phyloP scores from a whole-genome alignment of 2,329 filamentous ascomycete genomes.

The Coleophoma crateriformis region DNA sequence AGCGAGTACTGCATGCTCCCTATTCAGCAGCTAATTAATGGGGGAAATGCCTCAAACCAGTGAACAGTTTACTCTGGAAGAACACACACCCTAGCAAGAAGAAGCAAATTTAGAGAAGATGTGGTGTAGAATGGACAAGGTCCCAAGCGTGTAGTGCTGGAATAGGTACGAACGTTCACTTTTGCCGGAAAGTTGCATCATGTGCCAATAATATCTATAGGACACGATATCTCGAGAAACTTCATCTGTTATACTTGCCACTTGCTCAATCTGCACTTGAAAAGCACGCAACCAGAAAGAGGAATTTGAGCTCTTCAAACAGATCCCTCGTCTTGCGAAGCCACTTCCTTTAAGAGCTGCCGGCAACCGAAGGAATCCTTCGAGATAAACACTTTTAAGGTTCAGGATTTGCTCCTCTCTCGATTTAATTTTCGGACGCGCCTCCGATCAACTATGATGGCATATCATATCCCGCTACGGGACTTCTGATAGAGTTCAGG shows the following conservation, averaged over 20 bases:
- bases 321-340: constrained; percentile 9
- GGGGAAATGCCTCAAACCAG: background rate
- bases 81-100: background rate
- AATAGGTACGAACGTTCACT: constrained; percentile 6
- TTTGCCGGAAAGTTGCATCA: constrained; percentile 4
- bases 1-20: constrained; percentile 1
- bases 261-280: constrained; percentile 9
- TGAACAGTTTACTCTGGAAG: constrained; percentile 4
- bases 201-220: background rate
- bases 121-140: background rate
- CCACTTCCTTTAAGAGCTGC: constrained; percentile 8
- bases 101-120: background rate
- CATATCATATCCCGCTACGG: constrained; percentile 5
- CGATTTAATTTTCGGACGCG: background rate
- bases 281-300: background rate
- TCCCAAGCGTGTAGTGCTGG: background rate
- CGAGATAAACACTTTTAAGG: background rate
- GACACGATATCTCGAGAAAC: constrained; percentile 1
- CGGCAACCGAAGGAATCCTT: constrained; percentile 11
- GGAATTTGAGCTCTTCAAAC: constrained; percentile 1
- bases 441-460: constrained; percentile 6
- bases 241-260: constrained; percentile 2
- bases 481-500: constrained; percentile 6
- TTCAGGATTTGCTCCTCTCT: too few species aligned
- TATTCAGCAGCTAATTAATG: background rate